phyloP scores from a whole-genome alignment of 768 basidiomycete species.

The Ramaria rubella region DNA sequence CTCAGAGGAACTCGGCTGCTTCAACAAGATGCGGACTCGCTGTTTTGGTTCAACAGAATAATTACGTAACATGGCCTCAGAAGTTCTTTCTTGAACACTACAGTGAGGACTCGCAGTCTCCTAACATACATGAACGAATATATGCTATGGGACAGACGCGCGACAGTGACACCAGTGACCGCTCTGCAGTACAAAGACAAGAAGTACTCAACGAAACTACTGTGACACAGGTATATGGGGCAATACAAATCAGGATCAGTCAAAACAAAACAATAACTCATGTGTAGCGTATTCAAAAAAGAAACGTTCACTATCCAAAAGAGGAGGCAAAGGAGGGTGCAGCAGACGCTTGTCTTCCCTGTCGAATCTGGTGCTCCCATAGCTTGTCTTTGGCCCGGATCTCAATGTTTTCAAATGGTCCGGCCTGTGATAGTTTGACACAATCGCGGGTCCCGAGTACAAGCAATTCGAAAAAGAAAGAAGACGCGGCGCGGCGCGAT shows the following conservation, averaged over 20 bases:
- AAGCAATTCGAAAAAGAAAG: constrained; percentile 97
- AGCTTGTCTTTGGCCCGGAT: constrained; percentile 75
- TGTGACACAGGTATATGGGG: not conserved
- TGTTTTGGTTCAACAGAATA: too few species aligned
- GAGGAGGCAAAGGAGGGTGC: constrained; percentile 12
- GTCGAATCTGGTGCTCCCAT: constrained; percentile 49
- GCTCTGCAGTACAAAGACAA: not conserved
- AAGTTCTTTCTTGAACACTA: too few species aligned
- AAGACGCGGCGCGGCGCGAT: constrained; percentile 83
- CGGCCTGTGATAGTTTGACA: constrained; percentile 67
- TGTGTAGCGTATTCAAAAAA: not conserved
- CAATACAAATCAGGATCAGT: not conserved
- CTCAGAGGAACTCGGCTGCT: too few species aligned
- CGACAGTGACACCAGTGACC: too few species aligned
- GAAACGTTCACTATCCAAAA: constrained; percentile 7
- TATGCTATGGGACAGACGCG: too few species aligned
- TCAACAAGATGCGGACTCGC: too few species aligned
- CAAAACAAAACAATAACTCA: constrained; percentile 2
- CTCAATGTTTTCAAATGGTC: constrained; percentile 81
- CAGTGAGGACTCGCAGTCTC: too few species aligned
- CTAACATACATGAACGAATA: too few species aligned
- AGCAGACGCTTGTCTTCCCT: constrained; percentile 8
- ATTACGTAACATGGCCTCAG: too few species aligned
- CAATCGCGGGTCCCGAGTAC: constrained; percentile 92
- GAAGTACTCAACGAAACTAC: not conserved